Evolutionary conservation across 2,329 filamentous ascomycete species (phyloP).

Genomic region (Pestalotiopsis sp.): DNA sequence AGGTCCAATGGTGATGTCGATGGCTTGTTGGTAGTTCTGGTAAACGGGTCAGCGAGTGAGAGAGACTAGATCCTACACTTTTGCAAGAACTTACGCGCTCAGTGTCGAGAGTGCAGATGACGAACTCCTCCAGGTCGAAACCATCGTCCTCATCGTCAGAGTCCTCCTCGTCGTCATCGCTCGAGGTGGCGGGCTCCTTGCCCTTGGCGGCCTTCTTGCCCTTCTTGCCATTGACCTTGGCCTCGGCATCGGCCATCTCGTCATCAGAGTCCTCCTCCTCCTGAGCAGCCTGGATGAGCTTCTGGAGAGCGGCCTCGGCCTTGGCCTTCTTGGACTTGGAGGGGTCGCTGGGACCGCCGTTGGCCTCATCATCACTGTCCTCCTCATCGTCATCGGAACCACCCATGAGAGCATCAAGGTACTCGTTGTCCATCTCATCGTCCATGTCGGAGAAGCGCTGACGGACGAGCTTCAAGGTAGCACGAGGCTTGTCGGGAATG

Average conservation of each 20-base stretch:
- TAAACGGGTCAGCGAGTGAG: background rate
- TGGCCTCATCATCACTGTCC: constrained; percentile 56
- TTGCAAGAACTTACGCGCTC: constrained; percentile 69
- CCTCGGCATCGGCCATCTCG: constrained; percentile 64
- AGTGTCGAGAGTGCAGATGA: constrained; percentile 94
- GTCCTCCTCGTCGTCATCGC: constrained; percentile 50
- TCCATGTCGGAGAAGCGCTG: constrained; percentile 61
- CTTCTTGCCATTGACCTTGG: constrained; percentile 63
- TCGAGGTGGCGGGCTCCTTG: constrained; percentile 65
- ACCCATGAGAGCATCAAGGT: constrained; percentile 58
- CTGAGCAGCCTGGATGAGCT: constrained; percentile 71
- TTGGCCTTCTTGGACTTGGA: constrained; percentile 86
- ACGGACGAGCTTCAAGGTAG: constrained; percentile 91
- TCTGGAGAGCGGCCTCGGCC: constrained; percentile 75
- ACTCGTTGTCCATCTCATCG: constrained; percentile 70
- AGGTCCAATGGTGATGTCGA: constrained; percentile 90
- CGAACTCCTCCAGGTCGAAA: constrained; percentile 80
- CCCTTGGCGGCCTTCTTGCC: constrained; percentile 62
- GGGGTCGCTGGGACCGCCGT: constrained; percentile 90
- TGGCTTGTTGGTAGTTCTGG: constrained; percentile 91
- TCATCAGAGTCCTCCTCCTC: constrained; percentile 64
- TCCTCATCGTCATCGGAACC: constrained; percentile 55
- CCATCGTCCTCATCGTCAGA: constrained; percentile 59
- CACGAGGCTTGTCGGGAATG: constrained; percentile 66
- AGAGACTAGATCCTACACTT: background rate